Evolutionary conservation across 1,284 basidiomycete genomes (phyloP).

Genomic region (Spongispora temasekensis): DNA sequence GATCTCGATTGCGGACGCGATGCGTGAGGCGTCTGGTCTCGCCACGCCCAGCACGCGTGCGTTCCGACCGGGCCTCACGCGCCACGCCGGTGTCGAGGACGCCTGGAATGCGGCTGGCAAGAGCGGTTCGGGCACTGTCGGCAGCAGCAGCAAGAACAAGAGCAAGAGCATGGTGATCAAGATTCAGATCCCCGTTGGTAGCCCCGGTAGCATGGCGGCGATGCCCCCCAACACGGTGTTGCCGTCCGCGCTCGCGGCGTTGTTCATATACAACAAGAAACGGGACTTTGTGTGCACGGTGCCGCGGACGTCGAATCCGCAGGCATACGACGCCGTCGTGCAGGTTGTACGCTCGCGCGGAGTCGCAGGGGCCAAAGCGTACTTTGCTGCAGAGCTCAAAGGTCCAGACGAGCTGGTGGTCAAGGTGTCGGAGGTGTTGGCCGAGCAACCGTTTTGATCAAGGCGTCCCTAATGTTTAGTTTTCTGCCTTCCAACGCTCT

Average conservation of each 20-base stretch:
- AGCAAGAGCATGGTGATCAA: slow-evolving; percentile 54
- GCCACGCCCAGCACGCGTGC: slow-evolving; percentile 11
- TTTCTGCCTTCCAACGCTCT: too few species aligned
- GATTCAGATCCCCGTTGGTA: slow-evolving; percentile 46
- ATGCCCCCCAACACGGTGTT: too few species aligned
- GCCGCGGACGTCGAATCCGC: slow-evolving; percentile 34
- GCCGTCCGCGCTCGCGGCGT: slow-evolving; percentile 15
- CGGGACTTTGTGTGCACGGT: slow-evolving; percentile 50
- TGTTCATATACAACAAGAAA: slow-evolving; percentile 54
- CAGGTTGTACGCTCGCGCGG: slow-evolving; percentile 43
- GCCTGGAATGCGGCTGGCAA: too few species aligned
- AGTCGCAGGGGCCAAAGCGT: slow-evolving; percentile 51
- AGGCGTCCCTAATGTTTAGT: not conserved
- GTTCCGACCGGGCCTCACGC: slow-evolving; percentile 12
- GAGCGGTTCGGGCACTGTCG: too few species aligned
- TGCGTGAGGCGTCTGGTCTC: slow-evolving; percentile 38
- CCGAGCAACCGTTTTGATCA: slow-evolving; percentile 47
- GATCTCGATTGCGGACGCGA: slow-evolving; percentile 37
- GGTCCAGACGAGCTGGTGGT: slow-evolving; percentile 48
- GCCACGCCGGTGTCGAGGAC: slow-evolving; percentile 3
- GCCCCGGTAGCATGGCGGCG: too few species aligned
- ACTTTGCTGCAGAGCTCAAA: slow-evolving; percentile 55
- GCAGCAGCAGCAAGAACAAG: slow-evolving; percentile 6
- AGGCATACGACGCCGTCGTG: slow-evolving; percentile 42
- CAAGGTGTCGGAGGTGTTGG: slow-evolving; percentile 50